Evolutionary conservation across 495 filamentous ascomycete species (phyloP), one percentile per base, ranked within the genome.

Genomic region (Cudoniella acicularis): DNA sequence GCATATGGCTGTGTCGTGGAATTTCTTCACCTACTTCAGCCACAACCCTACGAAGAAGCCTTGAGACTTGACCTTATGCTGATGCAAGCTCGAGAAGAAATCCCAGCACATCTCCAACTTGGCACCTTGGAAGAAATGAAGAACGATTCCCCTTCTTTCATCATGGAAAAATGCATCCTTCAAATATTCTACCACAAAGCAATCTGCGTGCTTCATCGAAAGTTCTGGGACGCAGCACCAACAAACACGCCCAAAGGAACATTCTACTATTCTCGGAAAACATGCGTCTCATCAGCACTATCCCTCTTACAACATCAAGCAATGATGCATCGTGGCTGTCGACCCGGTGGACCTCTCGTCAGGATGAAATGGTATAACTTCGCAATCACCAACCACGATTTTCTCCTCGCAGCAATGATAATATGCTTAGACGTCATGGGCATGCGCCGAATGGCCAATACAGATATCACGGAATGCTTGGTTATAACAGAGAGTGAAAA

Each of bases 101-200:
- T 62, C 24, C 63, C 63, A n/a, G 36, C 51, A 9, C 63, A 62
- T 49, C 42, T 65, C 0, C 26, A 56, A 25, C 41, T 65, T 25
- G 30, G 56, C 10, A 50, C 64, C 9, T 36, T 63, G 2, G 54
- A 63, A 47, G 60, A 63, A 25, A 66, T 66, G 64, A 40, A 51
- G 11, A 36, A 54, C 16, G 60, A 63, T 46, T 13, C 40, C 6
- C 50, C 64, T 16, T 55, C 42, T 22, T 45, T 47, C 21, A 47
- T 93, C 54, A 84, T 89, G 69, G 84, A 88, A 56, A 82, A 87
- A 1, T 87, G 83, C 62, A 84, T 82, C 0, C 72, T 92, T 11
- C 83, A 87, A 11, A 70, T 90, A 3, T 72, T 91, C 18, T 91
- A 88, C 64, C 82, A 89, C 60, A 91, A 91, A 67, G 75, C 80